Base-by-base conservation (phyloP, 2,329 filamentous ascomycete genomes). In the Botrytis fragariae region DNA sequence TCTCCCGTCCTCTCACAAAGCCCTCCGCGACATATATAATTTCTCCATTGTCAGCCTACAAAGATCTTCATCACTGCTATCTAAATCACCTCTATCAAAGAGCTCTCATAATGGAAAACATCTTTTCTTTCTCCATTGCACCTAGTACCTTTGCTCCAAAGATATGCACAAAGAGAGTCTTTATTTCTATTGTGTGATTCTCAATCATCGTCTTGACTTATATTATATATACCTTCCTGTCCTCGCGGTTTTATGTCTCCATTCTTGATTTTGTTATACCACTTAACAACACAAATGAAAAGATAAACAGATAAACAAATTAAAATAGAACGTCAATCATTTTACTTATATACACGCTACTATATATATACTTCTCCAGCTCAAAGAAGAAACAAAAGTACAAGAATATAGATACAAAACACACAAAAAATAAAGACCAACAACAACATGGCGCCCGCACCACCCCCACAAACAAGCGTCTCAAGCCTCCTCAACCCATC, bases 21-120 rank as follows among this genome's bases (percentile, higher is more conserved):
- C 14, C 3, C 7, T 5, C 5, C 2, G 4, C 7, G 14, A n/a
- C n/a, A 51, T 16, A 39, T 4, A n/a, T 14, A 1, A 0, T 10
- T 29, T 37, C 10, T 42, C 14, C 0, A 16, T 42, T 39, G 1
- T 39, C 37, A 25, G 4, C 0, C 16, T 18, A 42, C 35, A 62
- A 62, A 62, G 25, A 62, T 25, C 8, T 16, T n/a, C 7, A 42
- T 29, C 3, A 16, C 4, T 14, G 2, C 60, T 5, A 7, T 54
- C 12, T 14, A 54, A 2, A 54, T 16, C 48, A 14, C 16, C 25
- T 3, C 5, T 7, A 54, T 51, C 12, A n/a, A 54, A 54, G 48
- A n/a, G 25, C 25, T 0, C 4, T 12, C 20, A 35, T 1, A 35
- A 60, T 32, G 29, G 9, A 29, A 35, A 4, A 9, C 3, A 10